A percentile compares a stretch with the other conserved stretches of the same genome.
Evolutionary conservation across 768 basidiomycete genomes (phyloP).

Genomic region (Megacollybia marginata): DNA sequence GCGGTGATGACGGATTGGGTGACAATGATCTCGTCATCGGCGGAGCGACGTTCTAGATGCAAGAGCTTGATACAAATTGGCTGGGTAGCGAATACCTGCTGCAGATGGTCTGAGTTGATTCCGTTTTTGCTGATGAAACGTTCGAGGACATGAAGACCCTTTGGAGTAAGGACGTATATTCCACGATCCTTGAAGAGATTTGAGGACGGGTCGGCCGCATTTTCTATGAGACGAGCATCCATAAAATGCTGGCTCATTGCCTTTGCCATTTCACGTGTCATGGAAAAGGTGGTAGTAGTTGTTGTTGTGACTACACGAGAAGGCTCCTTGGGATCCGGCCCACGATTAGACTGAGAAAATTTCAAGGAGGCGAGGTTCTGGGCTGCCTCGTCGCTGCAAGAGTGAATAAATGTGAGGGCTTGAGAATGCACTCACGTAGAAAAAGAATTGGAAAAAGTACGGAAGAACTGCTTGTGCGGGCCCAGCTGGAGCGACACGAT

Average conservation of each 20-base stretch:
- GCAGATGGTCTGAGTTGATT: slow-evolving; percentile 89
- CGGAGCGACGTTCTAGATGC: slow-evolving; percentile 87
- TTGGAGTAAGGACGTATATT: slow-evolving; percentile 91
- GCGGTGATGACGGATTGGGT: slow-evolving; percentile 90
- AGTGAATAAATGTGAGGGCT: slow-evolving; percentile 6
- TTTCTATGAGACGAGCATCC: slow-evolving; percentile 97
- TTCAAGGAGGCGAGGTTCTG: slow-evolving; percentile 91
- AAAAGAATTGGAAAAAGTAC: slow-evolving; percentile 90
- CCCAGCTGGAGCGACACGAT: slow-evolving; percentile 87
- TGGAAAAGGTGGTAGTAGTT: slow-evolving; percentile 98
- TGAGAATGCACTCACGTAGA: slow-evolving; percentile 64
- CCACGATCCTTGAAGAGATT: slow-evolving; percentile 97
- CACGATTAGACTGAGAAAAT: slow-evolving; percentile 98
- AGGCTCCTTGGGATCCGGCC: slow-evolving; percentile 96
- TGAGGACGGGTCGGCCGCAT: slow-evolving; percentile 83
- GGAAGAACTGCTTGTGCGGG: slow-evolving; percentile 93
- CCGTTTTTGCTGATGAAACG: slow-evolving; percentile 99
- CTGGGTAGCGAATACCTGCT: slow-evolving; percentile 82
- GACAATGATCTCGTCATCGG: slow-evolving; percentile 97
- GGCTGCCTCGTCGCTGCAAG: slow-evolving; percentile 83
- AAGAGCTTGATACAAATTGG: slow-evolving; percentile 97
- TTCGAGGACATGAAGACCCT: slow-evolving; percentile 97
- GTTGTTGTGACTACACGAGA: slow-evolving; percentile 98
- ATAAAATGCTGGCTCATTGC: slow-evolving; percentile 99
- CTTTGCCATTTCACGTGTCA: slow-evolving; percentile 99